Evolutionary conservation across 1,139 yeast genomes (phyloP), one percentile per base, ranked within the genome.

Genomic region (Taiozyma sp.): DNA sequence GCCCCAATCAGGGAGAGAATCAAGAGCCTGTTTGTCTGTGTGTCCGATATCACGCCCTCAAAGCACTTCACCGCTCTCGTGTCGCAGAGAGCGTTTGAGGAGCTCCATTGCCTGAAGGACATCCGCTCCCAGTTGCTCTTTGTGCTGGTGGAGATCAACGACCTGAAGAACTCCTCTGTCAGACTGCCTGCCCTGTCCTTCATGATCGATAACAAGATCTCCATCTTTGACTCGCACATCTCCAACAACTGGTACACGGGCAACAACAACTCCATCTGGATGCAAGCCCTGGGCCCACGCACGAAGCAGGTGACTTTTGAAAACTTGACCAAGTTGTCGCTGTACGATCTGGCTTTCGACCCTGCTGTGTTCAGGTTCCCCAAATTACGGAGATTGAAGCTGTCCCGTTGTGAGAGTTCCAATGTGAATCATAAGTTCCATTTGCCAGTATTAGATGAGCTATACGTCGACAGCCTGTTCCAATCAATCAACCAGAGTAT

Each of bases 71-170:
- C 42, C 6, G 24, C 45, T 27, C n/a, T 48, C 10, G 13, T 44
- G 8, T 13, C 22, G 3, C 13, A 27, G 8, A 23, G 10, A 9
- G n/a, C 38, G 1, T 12, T 46, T 23, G 36, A 22, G 3, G 41
- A 28, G 4, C 4, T 32, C 13, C 24, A 16, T n/a, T 14, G 22
- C 29, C 10, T 29, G 22, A 23, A 16, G 8, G 22, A 14, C 4
- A 23, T 6, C 13, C 23, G 36, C 32, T 36, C 44, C 3, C 24
- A 40, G 22, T n/a, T 47, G 6, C 30, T 53, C 6, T 46, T 51
- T 46, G 50, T 48, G 10, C 19, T 56, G 1, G 48, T 56, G 2
- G 58, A 54, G 39, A 43, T 56, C 24, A 47, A 53, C 36, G 54
- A 56, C 19, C 36, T 54, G 13, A 41, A 34, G 24, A 38, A 40